A percentile compares a stretch with the other conserved stretches of the same genome.
phyloP scores from a whole-genome alignment of 805 yeast species.

The Wickerhamomyces pijperi region DNA sequence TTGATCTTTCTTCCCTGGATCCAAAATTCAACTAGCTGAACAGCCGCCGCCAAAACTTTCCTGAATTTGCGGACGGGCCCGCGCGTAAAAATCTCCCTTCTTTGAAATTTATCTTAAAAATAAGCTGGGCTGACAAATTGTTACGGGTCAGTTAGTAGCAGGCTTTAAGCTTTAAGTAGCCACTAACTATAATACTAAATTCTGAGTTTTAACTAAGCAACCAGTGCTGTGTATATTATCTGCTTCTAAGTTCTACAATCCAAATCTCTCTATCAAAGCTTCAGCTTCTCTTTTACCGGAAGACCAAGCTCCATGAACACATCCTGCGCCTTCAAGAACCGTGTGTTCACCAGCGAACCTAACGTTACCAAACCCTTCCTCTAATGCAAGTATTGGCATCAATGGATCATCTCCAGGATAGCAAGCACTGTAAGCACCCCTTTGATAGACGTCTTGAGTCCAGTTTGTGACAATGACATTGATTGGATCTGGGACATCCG shows the following conservation, averaged over 20 bases:
- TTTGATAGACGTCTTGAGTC: constrained; percentile 68
- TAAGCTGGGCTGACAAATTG: too few species aligned
- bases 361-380: constrained; percentile 44
- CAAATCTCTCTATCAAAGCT: constrained; percentile 18
- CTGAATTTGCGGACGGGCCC: too few species aligned
- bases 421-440: constrained; percentile 78
- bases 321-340: constrained; percentile 76
- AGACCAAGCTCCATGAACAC: constrained; percentile 84
- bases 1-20: too few species aligned
- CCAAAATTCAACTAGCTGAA: too few species aligned
- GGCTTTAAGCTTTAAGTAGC: too few species aligned
- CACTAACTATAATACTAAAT: background rate
- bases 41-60: too few species aligned
- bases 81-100: too few species aligned
- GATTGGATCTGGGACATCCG: constrained; percentile 24
- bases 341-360: constrained; percentile 93
- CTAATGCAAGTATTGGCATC: constrained; percentile 48
- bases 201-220: too few species aligned
- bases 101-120: too few species aligned
- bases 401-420: constrained; percentile 60
- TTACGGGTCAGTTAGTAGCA: too few species aligned
- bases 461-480: constrained; percentile 51
- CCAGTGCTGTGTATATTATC: too few species aligned
- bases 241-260: background rate
- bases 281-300: constrained; percentile 57